Evolutionary conservation across 2,329 filamentous ascomycete genomes (phyloP), one percentile per base, ranked within the genome.

Genomic region (Scedosporium apiospermum): DNA sequence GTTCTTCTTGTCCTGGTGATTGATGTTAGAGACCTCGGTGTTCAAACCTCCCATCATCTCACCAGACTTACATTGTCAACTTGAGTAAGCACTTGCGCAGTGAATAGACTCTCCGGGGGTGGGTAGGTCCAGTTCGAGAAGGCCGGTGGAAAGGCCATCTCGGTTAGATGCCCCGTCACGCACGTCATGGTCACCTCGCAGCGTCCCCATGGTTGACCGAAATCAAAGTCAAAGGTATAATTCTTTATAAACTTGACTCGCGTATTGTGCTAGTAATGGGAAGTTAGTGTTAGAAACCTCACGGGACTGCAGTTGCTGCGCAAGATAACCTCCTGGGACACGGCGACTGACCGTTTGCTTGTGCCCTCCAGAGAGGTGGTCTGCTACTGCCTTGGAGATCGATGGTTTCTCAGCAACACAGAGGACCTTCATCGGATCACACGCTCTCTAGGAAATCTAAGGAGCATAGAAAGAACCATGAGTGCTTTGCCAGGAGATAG

Each of bases 101-200:
- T 86, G 71, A 99, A 99, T 0, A 99, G 80, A 4, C 82, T 79
- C 49, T 86, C 83, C 0, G 95, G 93, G 2, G 89, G 86, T 67
- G 92, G 96, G 58, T 88, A 87, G 21, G 80, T 80, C 95, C 95
- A 99, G 66, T 86, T 86, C 69, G 86, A 88, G 75, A 88, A 93
- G 63, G 87, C 83, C 7, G 79, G 72, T 18, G 84, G 83, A 69
- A 99, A 97, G 61, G 96, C 90, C 55, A 88, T 77, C n/a, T 80
- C 81, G 38, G 90, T 92, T 66, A 99, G 81, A 75, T 99, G 95
- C 12, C 95, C 95, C 10, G 89, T 80, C 26, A 99, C 95, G 65
- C 89, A 92, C 63, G 95, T 99, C 90, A 99, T 98, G 53, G 88
- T 92, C 57, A 97, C 93, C 12, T 85, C 80, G 73, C 90, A 96